Conservation (phyloP, 2,329 filamentous ascomycete genomes). For the Coniochaeta sp. region DNA sequence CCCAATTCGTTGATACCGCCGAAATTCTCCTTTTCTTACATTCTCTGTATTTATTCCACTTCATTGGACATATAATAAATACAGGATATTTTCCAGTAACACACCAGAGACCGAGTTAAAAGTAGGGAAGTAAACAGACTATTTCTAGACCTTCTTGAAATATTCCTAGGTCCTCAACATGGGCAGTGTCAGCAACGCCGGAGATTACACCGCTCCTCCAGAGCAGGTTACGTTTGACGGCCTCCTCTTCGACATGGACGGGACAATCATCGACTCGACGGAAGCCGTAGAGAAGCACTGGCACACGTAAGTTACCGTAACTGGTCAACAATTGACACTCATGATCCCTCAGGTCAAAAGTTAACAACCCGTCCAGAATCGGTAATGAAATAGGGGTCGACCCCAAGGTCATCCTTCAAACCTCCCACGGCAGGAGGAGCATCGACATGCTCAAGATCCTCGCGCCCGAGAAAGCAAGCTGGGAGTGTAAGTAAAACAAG, state of each 20-base stretch:
- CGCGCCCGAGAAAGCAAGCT: conserved; percentile 78
- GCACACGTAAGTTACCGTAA: conserved; percentile 45
- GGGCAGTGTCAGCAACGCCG: conserved; percentile 11
- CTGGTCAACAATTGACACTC: background rate
- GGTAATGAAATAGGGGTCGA: conserved; percentile 78
- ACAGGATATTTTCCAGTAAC: background rate
- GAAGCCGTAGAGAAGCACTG: conserved; percentile 72
- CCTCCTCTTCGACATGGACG: conserved; percentile 70
- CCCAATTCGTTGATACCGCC: background rate
- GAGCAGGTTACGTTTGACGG: conserved; percentile 43
- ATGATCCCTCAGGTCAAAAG: conserved; percentile 7
- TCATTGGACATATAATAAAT: background rate
- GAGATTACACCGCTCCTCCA: conserved; percentile 33
- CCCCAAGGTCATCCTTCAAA: conserved; percentile 77
- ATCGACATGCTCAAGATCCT: conserved; percentile 80
- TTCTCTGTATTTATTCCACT: background rate
- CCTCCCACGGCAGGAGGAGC: conserved; percentile 82
- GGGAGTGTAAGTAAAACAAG: conserved; percentile 66
- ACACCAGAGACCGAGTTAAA: background rate
- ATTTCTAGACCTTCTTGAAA: background rate
- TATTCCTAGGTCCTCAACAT: conserved; percentile 6
- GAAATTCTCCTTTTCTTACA: background rate
- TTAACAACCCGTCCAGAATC: conserved; percentile 40
- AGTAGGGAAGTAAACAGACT: background rate
- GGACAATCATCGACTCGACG: conserved; percentile 78